Evolutionary conservation across 2,329 filamentous ascomycete species (phyloP).

Genomic region (Trichophyton rubrum): DNA sequence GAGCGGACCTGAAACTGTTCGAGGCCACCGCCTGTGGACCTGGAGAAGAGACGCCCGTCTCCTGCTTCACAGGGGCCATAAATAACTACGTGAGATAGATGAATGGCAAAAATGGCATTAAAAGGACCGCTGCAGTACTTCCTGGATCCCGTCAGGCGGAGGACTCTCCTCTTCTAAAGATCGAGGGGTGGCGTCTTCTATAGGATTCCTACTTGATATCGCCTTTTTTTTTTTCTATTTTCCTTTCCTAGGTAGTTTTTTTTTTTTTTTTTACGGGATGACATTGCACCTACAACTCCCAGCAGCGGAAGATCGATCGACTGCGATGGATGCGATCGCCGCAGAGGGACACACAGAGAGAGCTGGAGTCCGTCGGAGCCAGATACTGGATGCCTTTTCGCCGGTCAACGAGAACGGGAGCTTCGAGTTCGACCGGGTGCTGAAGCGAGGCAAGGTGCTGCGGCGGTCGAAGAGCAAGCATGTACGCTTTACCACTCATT

Average conservation of each 20-base stretch:
- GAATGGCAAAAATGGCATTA: neutral
- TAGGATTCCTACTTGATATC: neutral
- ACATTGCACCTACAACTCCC: neutral
- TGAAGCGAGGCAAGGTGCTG: constrained; percentile 75
- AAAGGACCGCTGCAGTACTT: neutral
- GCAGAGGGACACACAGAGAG: constrained; percentile 1
- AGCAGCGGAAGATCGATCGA: neutral
- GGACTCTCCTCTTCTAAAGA: neutral
- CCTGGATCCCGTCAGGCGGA: neutral
- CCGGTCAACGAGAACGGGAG: constrained; percentile 90
- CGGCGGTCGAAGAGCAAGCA: constrained; percentile 92
- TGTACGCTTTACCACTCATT: constrained; percentile 36
- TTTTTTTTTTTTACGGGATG: neutral
- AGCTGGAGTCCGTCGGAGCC: constrained; percentile 24
- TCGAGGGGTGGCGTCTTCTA: neutral
- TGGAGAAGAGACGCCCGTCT: neutral
- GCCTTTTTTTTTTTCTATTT: no score
- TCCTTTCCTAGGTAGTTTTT: neutral
- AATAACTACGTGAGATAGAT: neutral
- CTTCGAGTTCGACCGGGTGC: constrained; percentile 87
- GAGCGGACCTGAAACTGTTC: no score
- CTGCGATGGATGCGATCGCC: neutral
- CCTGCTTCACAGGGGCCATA: neutral
- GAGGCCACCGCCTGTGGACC: no score
- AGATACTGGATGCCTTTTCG: constrained; percentile 55